phyloP scores from a whole-genome alignment of 2,329 filamentous ascomycete species.

The Dactylellina drechsleri region DNA sequence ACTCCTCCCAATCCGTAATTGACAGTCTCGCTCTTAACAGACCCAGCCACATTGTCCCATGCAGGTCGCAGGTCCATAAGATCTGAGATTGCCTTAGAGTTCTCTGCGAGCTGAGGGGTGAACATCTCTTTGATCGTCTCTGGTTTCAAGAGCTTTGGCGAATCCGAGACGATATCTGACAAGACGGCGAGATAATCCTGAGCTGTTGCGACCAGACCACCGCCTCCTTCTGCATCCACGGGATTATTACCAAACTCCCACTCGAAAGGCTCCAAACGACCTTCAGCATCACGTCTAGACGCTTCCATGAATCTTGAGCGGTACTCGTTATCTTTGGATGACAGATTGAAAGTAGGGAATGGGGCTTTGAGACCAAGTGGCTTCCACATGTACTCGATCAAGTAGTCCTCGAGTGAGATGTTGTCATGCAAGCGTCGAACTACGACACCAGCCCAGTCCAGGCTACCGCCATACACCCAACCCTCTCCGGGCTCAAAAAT shows the following conservation, averaged over 20 bases:
- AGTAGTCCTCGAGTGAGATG: slow-evolving; percentile 17
- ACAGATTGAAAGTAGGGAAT: slow-evolving; percentile 13
- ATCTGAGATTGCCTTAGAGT: neutral
- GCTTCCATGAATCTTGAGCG: slow-evolving; percentile 2
- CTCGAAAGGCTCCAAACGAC: neutral
- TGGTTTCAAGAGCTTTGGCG: slow-evolving; percentile 2
- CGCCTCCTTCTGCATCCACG: slow-evolving; percentile 16
- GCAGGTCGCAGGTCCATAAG: slow-evolving; percentile 8
- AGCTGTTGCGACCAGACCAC: slow-evolving; percentile 6
- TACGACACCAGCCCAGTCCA: slow-evolving; percentile 65
- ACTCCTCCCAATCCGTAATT: slow-evolving; percentile 16
- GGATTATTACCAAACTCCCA: slow-evolving; percentile 17
- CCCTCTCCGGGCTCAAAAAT: slow-evolving; percentile 66
- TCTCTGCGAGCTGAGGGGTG: neutral
- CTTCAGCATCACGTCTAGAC: neutral
- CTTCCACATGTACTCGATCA: slow-evolving; percentile 27
- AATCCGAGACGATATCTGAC: slow-evolving; percentile 13
- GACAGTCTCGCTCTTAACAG: slow-evolving; percentile 7
- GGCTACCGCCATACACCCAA: slow-evolving; percentile 66
- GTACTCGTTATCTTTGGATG: neutral
- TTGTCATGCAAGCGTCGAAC: slow-evolving; percentile 23
- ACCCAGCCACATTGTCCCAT: slow-evolving; percentile 18
- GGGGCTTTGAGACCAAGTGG: neutral
- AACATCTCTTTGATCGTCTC: slow-evolving; percentile 13
- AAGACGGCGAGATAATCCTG: slow-evolving; percentile 19